phyloP scores from a whole-genome alignment of 129 eudicot species.

The Daucus carota region DH1_v3.0 NC_030387.2:38791501-38792000 shows the following conservation, averaged over 20 bases:
- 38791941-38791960: too few relatives aligned
- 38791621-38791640: slow-evolving; percentile 68
- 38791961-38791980: too few relatives aligned
- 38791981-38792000: neutral
- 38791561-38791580: slow-evolving; percentile 72
- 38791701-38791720: slow-evolving; percentile 17
- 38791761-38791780: slow-evolving; percentile 12
- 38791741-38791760: neutral
- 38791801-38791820: neutral
- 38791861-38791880: neutral
- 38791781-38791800: slow-evolving; percentile 19
- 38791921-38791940: too few relatives aligned
- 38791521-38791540: slow-evolving; percentile 39
- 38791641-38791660: slow-evolving; percentile 25
- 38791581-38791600: slow-evolving; percentile 88
- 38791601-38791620: slow-evolving; percentile 74
- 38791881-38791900: too few relatives aligned
- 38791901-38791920: neutral
- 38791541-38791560: slow-evolving; percentile 54
- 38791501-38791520: slow-evolving; percentile 57
- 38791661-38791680: neutral
- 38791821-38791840: neutral
- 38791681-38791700: neutral
- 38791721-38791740: slow-evolving; percentile 35
- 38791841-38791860: neutral